Base-by-base conservation (phyloP, 768 basidiomycete species). In the Tulasnella sp. region DNA sequence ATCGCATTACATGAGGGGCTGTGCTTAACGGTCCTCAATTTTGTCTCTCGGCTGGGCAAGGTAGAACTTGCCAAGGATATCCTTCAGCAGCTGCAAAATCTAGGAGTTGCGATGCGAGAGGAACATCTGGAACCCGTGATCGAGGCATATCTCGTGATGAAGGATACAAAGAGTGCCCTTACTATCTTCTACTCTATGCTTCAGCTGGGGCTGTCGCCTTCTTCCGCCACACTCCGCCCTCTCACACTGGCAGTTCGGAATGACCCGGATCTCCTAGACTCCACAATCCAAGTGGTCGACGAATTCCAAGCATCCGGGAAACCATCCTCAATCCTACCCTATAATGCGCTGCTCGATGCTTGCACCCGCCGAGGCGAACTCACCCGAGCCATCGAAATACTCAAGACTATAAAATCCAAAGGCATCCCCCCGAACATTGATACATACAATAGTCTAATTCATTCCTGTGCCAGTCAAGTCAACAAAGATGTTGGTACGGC, bases 121-220 rank as follows among this genome's bases (percentile, higher is more conserved):
- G 66, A 82, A 59, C 89, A 92, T 61, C 77, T 86, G 58, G 76
- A 83, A 1, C 77, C 86, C 2, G 65, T 90, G 19, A 67, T 91
- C 27, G 83, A 89, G 60, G 78, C 86, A 0, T 78, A 82, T 58
- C 76, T 75, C 63, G 72, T 67, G 12, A 71, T 69, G 24, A 68
- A 69, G 1, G 69, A 76, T 37, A 58, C 86, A 37, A 71, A 75
- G 45, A 77, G 83, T 29, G 86, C 83, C 0, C 64, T 91, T 44
- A 61, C 67, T 29, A 69, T 74, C 13, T 65, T 90, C 29, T 62
- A 70, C 16, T 63, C 75, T 48, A 81, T 91, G 76, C 77, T 76
- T 22, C 62, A 66, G 43, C 66, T 69, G 61, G 72, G 10, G 60
- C 65, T 15, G 68, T 86, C 45, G 63, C 68, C 16, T 12, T 12